Base-by-base conservation (phyloP, 73 alveolate genomes). In the Tetrahymena malaccensis region DNA sequence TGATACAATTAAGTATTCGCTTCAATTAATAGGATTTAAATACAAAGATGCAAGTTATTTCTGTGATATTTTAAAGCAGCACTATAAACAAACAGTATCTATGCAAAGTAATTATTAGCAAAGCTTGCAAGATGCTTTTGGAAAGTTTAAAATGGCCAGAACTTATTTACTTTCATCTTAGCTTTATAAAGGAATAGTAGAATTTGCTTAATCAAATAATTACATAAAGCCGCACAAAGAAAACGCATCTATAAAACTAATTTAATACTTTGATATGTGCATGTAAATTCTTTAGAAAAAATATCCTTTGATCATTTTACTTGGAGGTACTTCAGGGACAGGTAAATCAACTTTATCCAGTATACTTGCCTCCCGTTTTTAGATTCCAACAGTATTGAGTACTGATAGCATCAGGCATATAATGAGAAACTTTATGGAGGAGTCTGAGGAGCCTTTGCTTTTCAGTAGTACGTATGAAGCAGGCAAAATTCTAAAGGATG, bases 271-370 rank as follows among this genome's bases (percentile, higher is more conserved):
- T 31, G 89, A 70, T 70, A 70, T 70, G 89, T 70, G 89, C 89
- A 70, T 70, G 89, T 70, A 70, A 70, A 70, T 70, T 34, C 43
- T 70, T n/a, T 70, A 93, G 35, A 96, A 93, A 93, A 93, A 94
- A 55, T 85, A 93, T n/a, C 96, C 96, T 35, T 55, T 98, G 35
- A 96, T 98, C 0, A 96, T 98, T 17, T 94, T 98, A 37, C 96
- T 98, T 12, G 99, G 98, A 13, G 99, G 99, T 3, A 96, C 99
- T 10, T 97, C 98, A n/a, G 99, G 99, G 4, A 98, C 99, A 43
- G 99, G 99, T 21, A 98, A 98, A 93, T 95, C 98, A n/a, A 98
- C 99, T 84, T 95, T 97, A 31, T 96, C 98, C 37, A 96, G 98
- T 70, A 95, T 98, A 4, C 96, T 98, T 33, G 99, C 98, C 6